Percentiles rank a stretch among this genome's conserved stretches.
phyloP scores from a whole-genome alignment of 257 asterid genomes.

The Solanum clarkiae region DNA sequence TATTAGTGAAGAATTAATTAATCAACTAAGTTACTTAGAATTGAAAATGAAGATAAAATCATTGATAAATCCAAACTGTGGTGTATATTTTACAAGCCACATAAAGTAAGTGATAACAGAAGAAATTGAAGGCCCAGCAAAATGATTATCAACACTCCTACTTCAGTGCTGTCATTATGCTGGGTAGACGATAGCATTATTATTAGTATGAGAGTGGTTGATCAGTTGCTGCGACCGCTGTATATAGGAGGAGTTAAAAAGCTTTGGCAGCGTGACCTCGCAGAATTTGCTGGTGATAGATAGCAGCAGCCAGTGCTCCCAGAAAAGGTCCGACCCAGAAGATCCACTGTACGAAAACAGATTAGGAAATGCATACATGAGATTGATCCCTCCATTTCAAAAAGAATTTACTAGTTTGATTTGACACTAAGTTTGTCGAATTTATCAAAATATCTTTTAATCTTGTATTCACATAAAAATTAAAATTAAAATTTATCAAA shows the following conservation, averaged over 20 bases:
- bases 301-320: slow-evolving; percentile 6
- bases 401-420: too few species aligned
- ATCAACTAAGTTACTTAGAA: background rate
- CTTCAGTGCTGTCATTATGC: background rate
- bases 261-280: slow-evolving; percentile 3
- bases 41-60: background rate
- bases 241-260: background rate
- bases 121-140: background rate
- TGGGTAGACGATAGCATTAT: background rate
- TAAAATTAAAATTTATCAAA: too few species aligned
- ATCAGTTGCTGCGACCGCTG: background rate
- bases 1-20: background rate
- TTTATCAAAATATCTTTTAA: too few species aligned
- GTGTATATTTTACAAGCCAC: background rate
- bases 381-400: background rate
- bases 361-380: background rate
- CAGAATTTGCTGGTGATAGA: slow-evolving; percentile 4
- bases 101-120: background rate
- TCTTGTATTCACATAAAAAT: too few species aligned
- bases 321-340: slow-evolving; percentile 13
- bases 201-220: background rate
- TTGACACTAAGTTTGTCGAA: too few species aligned
- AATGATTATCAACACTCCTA: background rate
- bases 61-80: background rate
- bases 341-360: background rate